Evolutionary conservation across 495 filamentous ascomycete genomes (phyloP).

Genomic region (Aspergillus indologenus): DNA sequence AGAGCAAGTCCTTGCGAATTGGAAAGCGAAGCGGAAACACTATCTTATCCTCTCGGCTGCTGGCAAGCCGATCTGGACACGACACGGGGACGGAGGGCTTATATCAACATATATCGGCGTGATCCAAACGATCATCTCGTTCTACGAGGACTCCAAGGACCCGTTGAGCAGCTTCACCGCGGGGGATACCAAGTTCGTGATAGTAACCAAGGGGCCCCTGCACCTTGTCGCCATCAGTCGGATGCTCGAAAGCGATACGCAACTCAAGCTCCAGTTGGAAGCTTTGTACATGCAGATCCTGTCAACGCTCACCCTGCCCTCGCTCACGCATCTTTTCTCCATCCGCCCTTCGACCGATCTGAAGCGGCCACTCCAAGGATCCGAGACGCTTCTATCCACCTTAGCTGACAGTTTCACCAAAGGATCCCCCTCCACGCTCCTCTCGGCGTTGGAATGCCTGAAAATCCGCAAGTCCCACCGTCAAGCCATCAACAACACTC

Average conservation of each 20-base stretch:
- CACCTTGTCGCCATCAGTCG: slow-evolving; percentile 92
- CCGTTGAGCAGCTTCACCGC: slow-evolving; percentile 78
- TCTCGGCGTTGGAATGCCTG: slow-evolving; percentile 89
- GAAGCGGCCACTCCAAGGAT: slow-evolving; percentile 87
- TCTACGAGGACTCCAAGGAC: slow-evolving; percentile 79
- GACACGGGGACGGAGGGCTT: slow-evolving; percentile 84
- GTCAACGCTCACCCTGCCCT: slow-evolving; percentile 88
- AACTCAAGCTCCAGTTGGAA: slow-evolving; percentile 84
- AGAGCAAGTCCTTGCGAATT: slow-evolving; percentile 66
- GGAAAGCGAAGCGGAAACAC: slow-evolving; percentile 90
- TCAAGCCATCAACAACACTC: slow-evolving; percentile 76
- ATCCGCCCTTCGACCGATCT: slow-evolving; percentile 89
- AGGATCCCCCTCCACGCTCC: slow-evolving; percentile 82
- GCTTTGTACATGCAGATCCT: slow-evolving; percentile 97
- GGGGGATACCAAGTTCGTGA: slow-evolving; percentile 77
- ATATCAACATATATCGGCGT: slow-evolving; percentile 94
- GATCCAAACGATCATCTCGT: slow-evolving; percentile 95
- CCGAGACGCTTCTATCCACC: slow-evolving; percentile 85
- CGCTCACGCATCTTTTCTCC: slow-evolving; percentile 83
- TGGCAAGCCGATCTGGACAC: slow-evolving; percentile 96
- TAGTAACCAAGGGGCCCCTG: slow-evolving; percentile 77
- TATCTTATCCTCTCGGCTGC: slow-evolving; percentile 94
- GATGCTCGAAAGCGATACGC: slow-evolving; percentile 83
- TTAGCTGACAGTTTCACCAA: slow-evolving; percentile 91
- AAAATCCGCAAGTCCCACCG: slow-evolving; percentile 84